These are phyloP conservation scores for Lasiosphaeria miniovina DNA, from an alignment of 495 filamentous ascomycete species.

Conservation along the genomic window DNA sequence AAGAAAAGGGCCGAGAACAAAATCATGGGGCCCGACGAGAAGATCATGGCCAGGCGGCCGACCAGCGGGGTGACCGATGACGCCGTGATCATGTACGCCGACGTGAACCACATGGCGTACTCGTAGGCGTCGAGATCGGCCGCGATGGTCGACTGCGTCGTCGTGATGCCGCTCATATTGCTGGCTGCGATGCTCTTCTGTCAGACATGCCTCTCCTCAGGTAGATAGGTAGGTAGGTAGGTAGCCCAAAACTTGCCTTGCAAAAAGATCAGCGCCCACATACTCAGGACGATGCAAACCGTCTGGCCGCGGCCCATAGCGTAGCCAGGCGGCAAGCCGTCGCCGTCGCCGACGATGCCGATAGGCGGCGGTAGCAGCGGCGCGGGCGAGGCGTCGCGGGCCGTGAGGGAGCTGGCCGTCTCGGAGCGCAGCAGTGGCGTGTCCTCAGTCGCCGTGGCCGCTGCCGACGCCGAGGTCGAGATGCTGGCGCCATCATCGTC, in stretches of 20 bases:
- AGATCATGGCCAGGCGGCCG: constrained; percentile 65
- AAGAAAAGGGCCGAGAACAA: constrained; percentile 55
- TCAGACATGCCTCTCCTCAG: too few relatives aligned
- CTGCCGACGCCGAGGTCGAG: background rate
- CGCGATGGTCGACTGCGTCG: constrained; percentile 69
- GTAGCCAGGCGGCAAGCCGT: background rate
- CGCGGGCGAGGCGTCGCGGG: constrained; percentile 14
- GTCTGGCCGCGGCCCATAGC: constrained; percentile 18
- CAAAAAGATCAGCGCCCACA: constrained; percentile 46
- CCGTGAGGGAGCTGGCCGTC: constrained; percentile 19
- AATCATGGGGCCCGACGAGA: constrained; percentile 60
- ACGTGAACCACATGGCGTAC: constrained; percentile 71
- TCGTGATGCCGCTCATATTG: constrained; percentile 74
- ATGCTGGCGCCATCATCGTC: constrained; percentile 11
- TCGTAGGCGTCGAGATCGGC: constrained; percentile 69
- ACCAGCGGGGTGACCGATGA: constrained; percentile 63
- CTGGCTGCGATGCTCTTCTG: constrained; percentile 40
- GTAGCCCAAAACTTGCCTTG: constrained; percentile 46
- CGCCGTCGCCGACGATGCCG: background rate
- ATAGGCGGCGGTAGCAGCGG: background rate
- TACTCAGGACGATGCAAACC: constrained; percentile 36
- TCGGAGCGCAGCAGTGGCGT: constrained; percentile 40
- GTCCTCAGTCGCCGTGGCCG: constrained; percentile 30
- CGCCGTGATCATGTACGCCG: constrained; percentile 67
- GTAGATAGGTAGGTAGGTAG: too few relatives aligned